These are phyloP conservation scores for Didymella sp. DNA, from an alignment of 2,329 filamentous ascomycete genomes.

Conservation along the genomic window DNA sequence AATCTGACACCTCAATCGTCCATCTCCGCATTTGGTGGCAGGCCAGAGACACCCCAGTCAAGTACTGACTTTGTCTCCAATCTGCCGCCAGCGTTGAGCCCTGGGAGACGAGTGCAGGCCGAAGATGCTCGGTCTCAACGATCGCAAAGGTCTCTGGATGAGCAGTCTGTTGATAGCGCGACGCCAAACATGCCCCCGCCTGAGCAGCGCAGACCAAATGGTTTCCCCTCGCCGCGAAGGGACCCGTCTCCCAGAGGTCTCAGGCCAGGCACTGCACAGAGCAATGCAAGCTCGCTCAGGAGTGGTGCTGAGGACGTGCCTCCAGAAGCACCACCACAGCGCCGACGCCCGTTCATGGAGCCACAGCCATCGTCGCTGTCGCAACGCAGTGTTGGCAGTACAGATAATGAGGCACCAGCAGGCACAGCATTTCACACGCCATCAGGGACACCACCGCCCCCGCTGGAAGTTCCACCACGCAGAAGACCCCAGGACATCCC, in stretches of 20 bases:
- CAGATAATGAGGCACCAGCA: conserved; percentile 28
- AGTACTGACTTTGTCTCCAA: conserved; percentile 22
- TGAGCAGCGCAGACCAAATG: conserved; percentile 43
- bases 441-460: conserved; percentile 33
- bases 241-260: conserved; percentile 46
- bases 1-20: conserved; percentile 52
- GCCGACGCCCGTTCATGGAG: conserved; percentile 72
- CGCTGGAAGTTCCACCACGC: conserved; percentile 34
- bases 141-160: conserved; percentile 40
- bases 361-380: conserved; percentile 44
- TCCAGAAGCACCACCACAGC: conserved; percentile 59
- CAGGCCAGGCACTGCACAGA: conserved; percentile 47
- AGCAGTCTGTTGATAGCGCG: conserved; percentile 33
- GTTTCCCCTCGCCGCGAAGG: conserved; percentile 32
- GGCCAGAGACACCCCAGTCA: conserved; percentile 45
- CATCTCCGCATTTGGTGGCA: conserved; percentile 44
- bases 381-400: conserved; percentile 36
- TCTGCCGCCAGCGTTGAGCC: conserved; percentile 34
- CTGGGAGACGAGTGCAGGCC: conserved; percentile 34
- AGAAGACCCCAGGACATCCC: conserved; percentile 39
- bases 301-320: conserved; percentile 39
- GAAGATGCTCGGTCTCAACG: conserved; percentile 44
- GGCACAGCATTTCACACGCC: conserved; percentile 35
- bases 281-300: conserved; percentile 43
- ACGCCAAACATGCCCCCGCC: conserved; percentile 27